Base-by-base conservation (phyloP, 73 alveolate genomes). In the Paramecium caudatum region DNA sequence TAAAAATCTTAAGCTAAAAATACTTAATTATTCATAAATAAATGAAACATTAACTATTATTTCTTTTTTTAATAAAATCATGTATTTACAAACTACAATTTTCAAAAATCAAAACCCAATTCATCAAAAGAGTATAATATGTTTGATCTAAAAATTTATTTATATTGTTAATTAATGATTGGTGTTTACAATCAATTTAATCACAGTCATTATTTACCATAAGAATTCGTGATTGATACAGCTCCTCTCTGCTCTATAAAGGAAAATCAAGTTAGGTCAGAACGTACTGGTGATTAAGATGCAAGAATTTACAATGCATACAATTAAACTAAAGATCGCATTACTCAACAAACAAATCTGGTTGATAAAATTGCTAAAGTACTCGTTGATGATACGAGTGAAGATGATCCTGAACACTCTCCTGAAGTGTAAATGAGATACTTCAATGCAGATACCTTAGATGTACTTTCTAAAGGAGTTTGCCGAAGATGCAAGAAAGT, bases 401-500 rank as follows among this genome's bases (percentile, higher is more conserved):
- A 41, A 55, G 80, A 55, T 32, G 88, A 17, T 27, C 27, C 39
- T 15, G 88, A 74, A 0, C 25, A 41, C 4, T 41, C 47, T 25
- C 69, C 25, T 39, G 68, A 37, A 74, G 88, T 74, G 17, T 27
- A 55, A 43, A 45, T 21, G 23, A 37, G 43, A 41, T 74, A 37
- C 39, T 74, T 74, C 55, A 41, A 74, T 37, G 68, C 43, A 5
- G 47, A 74, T 43, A 74, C 37, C 43, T 34, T 41, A 39, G 88
- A 74, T 41, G 47, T 45, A 41, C 43, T 43, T 32, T 41, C 88
- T 4, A 74, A 74, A 21, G 88, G 88, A 74, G 62, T 74, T 41
- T 74, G 88, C 43, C 12, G 88, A 43, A 74, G 88, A 74, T 74
- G 88, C 65, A 74, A 74, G 55, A 37, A 74, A 74, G 88, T 74